phyloP scores from a whole-genome alignment of 129 eudicot species.

The Artemisia tridentata region DNA sequence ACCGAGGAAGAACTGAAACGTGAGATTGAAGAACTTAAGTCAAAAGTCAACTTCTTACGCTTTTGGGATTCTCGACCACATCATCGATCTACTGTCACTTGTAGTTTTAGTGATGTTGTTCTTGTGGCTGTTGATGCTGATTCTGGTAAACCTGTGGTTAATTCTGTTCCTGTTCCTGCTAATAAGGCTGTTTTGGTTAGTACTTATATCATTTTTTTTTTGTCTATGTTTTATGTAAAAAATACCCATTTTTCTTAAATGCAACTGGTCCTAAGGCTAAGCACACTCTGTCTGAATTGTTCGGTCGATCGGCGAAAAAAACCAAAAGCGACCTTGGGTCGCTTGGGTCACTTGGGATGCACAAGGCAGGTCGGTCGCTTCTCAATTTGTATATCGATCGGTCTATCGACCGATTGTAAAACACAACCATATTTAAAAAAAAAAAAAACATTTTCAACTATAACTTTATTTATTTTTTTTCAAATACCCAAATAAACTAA shows the following conservation, averaged over 20 bases:
- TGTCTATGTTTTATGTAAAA: not conserved
- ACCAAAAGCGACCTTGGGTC: no score
- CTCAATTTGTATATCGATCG: no score
- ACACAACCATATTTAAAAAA: no score
- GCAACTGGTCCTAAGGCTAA: no score
- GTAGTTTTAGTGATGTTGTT: conserved; percentile 67
- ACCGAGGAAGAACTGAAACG: conserved; percentile 89
- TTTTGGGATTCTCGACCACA: conserved; percentile 33
- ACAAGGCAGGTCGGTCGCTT: no score
- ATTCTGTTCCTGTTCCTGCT: conserved; percentile 67
- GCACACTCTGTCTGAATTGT: no score
- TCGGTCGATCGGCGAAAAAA: no score
- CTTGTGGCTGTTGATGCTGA: conserved; percentile 54
- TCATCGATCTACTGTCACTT: conserved; percentile 29
- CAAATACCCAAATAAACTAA: no score
- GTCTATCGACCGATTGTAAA: no score
- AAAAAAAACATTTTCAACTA: no score
- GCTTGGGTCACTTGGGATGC: no score
- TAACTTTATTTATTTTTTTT: no score
- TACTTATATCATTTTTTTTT: not conserved
- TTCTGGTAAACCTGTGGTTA: conserved; percentile 31
- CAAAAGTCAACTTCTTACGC: conserved; percentile 65
- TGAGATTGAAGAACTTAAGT: conserved; percentile 85
- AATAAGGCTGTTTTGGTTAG: conserved; percentile 80
- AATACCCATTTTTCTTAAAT: not conserved